Conservation (phyloP, 2,329 filamentous ascomycete species). For the Cytospora leucostoma region DNA sequence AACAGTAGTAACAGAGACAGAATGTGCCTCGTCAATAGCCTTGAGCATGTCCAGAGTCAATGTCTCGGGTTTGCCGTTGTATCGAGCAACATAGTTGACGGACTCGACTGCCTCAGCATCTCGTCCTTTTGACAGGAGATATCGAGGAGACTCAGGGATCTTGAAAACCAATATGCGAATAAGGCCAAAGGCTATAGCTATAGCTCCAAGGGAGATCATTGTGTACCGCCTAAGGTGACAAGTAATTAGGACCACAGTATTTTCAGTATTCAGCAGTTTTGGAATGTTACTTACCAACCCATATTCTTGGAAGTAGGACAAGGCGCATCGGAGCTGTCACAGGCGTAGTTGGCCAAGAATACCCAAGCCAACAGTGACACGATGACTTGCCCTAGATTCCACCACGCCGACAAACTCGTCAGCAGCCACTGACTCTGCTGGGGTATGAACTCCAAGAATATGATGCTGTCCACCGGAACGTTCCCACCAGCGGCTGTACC, state of each 20-base stretch:
- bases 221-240: constrained; percentile 41
- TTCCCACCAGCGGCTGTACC: constrained; percentile 50
- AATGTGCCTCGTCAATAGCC: constrained; percentile 28
- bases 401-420: constrained; percentile 49
- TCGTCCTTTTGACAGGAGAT: constrained; percentile 45
- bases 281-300: constrained; percentile 44
- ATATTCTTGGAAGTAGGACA: constrained; percentile 47
- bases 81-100: constrained; percentile 48
- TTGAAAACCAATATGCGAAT: constrained; percentile 49
- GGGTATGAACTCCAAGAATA: constrained; percentile 55
- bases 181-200: constrained; percentile 47
- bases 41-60: constrained; percentile 43
- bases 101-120: constrained; percentile 50
- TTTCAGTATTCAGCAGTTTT: background rate
- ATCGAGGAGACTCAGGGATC: constrained; percentile 51
- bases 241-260: background rate
- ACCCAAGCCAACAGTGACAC: constrained; percentile 48
- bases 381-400: constrained; percentile 54
- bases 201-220: constrained; percentile 45
- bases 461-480: constrained; percentile 52
- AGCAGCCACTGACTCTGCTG: constrained; percentile 50
- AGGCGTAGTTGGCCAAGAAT: constrained; percentile 46
- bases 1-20: background rate
- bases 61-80: constrained; percentile 39
- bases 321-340: constrained; percentile 36